Conservation (phyloP, 2,329 filamentous ascomycete genomes). For the Fusarium keratoplasticum region DNA sequence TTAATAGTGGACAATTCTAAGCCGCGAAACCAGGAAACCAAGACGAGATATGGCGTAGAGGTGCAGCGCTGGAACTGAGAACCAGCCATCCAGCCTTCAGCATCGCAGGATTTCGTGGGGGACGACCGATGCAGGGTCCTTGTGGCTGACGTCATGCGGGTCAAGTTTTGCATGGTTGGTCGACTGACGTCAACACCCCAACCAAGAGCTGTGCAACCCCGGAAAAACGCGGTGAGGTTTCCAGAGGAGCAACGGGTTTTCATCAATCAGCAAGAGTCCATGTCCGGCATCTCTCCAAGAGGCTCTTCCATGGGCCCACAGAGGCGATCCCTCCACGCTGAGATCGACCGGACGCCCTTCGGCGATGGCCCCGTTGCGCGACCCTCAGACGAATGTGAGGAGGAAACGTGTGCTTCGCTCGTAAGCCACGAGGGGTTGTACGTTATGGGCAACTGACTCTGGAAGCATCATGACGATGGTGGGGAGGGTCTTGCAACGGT, state of each 20-base stretch:
- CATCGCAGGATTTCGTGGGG: constrained; percentile 29
- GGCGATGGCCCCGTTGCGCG: not conserved
- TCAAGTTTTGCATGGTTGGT: constrained; percentile 18
- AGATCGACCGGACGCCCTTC: constrained; percentile 1
- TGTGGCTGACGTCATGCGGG: constrained; percentile 41
- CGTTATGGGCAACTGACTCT: constrained; percentile 8
- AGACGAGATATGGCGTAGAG: constrained; percentile 38
- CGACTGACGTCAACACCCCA: constrained; percentile 41
- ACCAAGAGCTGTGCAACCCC: not conserved
- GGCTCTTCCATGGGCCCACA: constrained; percentile 10
- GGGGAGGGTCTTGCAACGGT: not conserved
- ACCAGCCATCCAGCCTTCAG: constrained; percentile 24
- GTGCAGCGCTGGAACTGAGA: constrained; percentile 23
- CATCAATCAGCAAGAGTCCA: not conserved
- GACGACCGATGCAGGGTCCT: constrained; percentile 37
- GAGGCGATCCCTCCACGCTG: constrained; percentile 1
- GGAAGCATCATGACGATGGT: constrained; percentile 19
- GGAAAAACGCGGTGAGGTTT: constrained; percentile 10
- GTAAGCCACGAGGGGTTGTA: constrained; percentile 3
- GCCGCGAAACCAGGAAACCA: constrained; percentile 25
- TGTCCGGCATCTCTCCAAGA: not conserved
- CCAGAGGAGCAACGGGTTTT: not conserved
- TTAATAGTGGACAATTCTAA: constrained; percentile 8
- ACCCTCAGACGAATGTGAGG: constrained; percentile 19
- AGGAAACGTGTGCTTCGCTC: constrained; percentile 27